phyloP scores from a whole-genome alignment of 371 early-diverging fungal genomes.

The Globomyces sp. region DNA sequence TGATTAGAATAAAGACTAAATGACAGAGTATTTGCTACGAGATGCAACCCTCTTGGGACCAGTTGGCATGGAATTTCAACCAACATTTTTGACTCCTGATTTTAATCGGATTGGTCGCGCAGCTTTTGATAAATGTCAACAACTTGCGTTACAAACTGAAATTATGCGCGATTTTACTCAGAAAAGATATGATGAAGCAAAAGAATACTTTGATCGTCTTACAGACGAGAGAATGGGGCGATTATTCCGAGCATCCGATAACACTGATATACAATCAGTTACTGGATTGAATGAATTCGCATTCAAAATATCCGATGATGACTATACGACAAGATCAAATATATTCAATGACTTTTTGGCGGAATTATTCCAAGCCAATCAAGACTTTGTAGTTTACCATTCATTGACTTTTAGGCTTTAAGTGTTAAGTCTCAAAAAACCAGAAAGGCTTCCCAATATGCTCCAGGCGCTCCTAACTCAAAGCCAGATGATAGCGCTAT shows the following conservation, averaged over 20 bases:
- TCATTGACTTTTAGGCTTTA: neutral
- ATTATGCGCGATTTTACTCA: conserved; percentile 40
- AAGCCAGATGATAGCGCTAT: conserved; percentile 10
- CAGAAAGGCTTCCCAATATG: conserved; percentile 6
- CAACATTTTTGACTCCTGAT: conserved; percentile 17
- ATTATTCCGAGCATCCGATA: conserved; percentile 39
- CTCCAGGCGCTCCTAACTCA: neutral
- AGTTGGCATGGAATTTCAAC: conserved; percentile 38
- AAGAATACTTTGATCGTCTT: conserved; percentile 37
- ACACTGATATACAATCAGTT: conserved; percentile 27
- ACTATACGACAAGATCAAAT: conserved; percentile 36
- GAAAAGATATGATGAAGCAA: conserved; percentile 27
- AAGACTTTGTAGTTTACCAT: conserved; percentile 24
- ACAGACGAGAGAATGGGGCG: conserved; percentile 50
- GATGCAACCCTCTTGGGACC: conserved; percentile 22
- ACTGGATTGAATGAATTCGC: conserved; percentile 30
- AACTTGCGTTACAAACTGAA: conserved; percentile 41
- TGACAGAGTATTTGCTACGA: conserved; percentile 25
- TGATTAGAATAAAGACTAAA: conserved; percentile 8
- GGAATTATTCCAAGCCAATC: conserved; percentile 40
- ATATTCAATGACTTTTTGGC: conserved; percentile 44
- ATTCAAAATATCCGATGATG: conserved; percentile 41
- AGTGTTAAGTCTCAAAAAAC: conserved; percentile 22
- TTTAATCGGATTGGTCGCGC: conserved; percentile 1
- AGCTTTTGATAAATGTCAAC: conserved; percentile 52